Conservation (phyloP, 1,284 basidiomycete genomes). For the Sanguinoderma infundibulare region DNA sequence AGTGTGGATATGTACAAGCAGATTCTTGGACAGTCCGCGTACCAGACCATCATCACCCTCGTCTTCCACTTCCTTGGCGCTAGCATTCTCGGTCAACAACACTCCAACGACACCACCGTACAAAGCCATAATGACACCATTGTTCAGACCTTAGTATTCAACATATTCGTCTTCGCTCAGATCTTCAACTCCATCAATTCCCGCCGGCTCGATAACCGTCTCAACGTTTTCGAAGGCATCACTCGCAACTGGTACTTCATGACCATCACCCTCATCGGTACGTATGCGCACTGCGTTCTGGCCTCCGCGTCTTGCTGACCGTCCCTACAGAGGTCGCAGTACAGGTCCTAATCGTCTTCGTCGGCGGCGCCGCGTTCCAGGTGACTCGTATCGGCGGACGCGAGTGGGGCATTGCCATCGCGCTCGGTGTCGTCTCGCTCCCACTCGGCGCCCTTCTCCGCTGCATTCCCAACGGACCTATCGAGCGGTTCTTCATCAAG, state of each 20-base stretch:
- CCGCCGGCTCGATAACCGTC: conserved; percentile 80
- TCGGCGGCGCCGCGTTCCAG: conserved; percentile 92
- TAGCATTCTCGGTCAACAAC: conserved; percentile 68
- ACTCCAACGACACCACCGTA: conserved; percentile 36
- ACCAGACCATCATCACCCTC: conserved; percentile 86
- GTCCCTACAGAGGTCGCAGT: conserved; percentile 73
- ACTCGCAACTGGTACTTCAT: conserved; percentile 87
- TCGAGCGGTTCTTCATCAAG: conserved; percentile 75
- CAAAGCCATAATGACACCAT: conserved; percentile 51
- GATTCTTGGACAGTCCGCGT: conserved; percentile 89
- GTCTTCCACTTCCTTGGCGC: conserved; percentile 89
- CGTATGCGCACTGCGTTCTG: conserved; percentile 22
- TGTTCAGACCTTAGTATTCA: conserved; percentile 92
- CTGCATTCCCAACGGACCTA: conserved; percentile 79
- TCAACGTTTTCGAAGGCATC: conserved; percentile 92
- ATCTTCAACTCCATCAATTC: conserved; percentile 96
- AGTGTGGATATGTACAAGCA: conserved; percentile 94
- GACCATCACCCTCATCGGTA: conserved; percentile 84
- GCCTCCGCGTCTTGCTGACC: conserved; percentile 4
- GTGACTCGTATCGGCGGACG: conserved; percentile 80
- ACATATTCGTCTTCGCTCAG: conserved; percentile 95
- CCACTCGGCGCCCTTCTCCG: conserved; percentile 89
- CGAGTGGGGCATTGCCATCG: conserved; percentile 94
- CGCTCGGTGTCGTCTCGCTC: conserved; percentile 85
- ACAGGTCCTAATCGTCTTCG: conserved; percentile 90